Evolutionary conservation across 768 basidiomycete genomes (phyloP).

Genomic region (Tulasnella sp.): DNA sequence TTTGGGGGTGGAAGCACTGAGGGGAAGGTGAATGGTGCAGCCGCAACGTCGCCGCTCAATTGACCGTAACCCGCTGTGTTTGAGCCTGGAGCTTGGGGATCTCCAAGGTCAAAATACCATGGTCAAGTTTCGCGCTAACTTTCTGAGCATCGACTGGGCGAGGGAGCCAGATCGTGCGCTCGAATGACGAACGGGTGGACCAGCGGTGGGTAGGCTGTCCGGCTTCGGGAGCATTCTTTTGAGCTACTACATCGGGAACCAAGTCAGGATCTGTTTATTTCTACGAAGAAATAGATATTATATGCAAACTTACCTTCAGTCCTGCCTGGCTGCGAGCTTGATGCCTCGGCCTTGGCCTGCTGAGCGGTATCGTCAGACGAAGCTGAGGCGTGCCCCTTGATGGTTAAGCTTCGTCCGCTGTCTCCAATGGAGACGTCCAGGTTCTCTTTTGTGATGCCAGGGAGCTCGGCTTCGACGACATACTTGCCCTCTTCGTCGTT

Average conservation of each 20-base stretch:
- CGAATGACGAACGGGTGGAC: conserved; percentile 16
- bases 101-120: conserved; percentile 30
- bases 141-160: conserved; percentile 25
- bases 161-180: conserved; percentile 29
- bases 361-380: background rate
- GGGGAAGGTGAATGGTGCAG: no score
- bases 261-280: background rate
- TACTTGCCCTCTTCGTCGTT: conserved; percentile 16
- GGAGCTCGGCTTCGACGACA: conserved; percentile 30
- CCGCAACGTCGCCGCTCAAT: background rate
- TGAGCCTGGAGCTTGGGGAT: conserved; percentile 27
- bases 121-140: conserved; percentile 29
- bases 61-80: conserved; percentile 12
- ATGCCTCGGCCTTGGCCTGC: background rate
- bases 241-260: background rate
- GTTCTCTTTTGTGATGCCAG: conserved; percentile 26
- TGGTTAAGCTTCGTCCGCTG: conserved; percentile 27
- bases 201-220: background rate
- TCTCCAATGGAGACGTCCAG: conserved; percentile 27
- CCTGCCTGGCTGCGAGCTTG: background rate
- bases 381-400: conserved; percentile 22
- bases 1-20: no score
- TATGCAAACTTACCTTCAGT: background rate
- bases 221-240: background rate
- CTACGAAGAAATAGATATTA: no score